These are phyloP conservation scores for Exobasidium cylindrosporum DNA, from an alignment of 1,284 basidiomycete species.

Conservation along the genomic window DNA sequence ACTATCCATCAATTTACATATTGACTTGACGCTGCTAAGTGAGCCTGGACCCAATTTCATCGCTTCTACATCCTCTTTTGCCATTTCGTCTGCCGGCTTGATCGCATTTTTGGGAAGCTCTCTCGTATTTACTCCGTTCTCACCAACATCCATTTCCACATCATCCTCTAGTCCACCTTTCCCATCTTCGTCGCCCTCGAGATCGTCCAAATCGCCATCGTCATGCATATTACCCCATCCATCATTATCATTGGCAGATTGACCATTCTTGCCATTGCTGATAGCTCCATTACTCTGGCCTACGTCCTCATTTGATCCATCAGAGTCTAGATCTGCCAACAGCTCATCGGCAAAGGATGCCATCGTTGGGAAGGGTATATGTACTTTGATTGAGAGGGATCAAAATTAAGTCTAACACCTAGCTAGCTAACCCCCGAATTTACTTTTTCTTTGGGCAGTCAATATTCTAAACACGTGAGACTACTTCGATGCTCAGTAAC, in stretches of 20 bases:
- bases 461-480: no score
- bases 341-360: constrained; percentile 74
- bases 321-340: constrained; percentile 69
- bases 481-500: no score
- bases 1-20: constrained; percentile 83
- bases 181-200: constrained; percentile 28
- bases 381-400: no score
- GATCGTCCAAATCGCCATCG: constrained; percentile 40
- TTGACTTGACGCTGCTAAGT: constrained; percentile 77
- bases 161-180: constrained; percentile 1
- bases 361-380: no score
- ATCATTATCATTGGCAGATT: constrained; percentile 60
- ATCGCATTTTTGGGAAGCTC: constrained; percentile 77
- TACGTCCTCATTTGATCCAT: constrained; percentile 58
- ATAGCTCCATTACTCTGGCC: constrained; percentile 47
- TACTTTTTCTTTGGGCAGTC: no score
- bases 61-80: constrained; percentile 83
- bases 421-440: no score
- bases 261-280: constrained; percentile 58
- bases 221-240: constrained; percentile 19
- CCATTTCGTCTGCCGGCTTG: constrained; percentile 86
- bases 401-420: no score
- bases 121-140: constrained; percentile 12
- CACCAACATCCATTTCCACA: constrained; percentile 15
- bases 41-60: constrained; percentile 80